Evolutionary conservation across 2,329 filamentous ascomycete genomes (phyloP).

Genomic region (Calonectria naviculata): DNA sequence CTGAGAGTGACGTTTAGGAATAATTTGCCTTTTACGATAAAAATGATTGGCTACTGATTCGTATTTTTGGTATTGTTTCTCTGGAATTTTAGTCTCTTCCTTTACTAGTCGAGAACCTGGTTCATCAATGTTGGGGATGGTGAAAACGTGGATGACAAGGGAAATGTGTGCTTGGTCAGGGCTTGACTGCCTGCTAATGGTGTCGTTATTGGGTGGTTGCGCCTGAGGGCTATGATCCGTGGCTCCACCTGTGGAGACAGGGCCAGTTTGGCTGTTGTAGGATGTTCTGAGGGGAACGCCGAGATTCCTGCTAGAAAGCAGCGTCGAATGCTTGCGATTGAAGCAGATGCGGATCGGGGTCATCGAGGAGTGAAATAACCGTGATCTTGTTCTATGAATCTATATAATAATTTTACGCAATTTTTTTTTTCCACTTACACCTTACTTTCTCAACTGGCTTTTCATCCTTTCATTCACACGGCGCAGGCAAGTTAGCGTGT

Average conservation of each 20-base stretch:
- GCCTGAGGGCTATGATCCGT: slow-evolving; percentile 6
- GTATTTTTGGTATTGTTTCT: too few species aligned
- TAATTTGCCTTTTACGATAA: too few species aligned
- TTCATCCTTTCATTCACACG: not conserved
- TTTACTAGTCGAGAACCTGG: slow-evolving; percentile 46
- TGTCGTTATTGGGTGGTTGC: slow-evolving; percentile 7
- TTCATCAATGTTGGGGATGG: not conserved
- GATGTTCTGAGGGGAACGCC: not conserved
- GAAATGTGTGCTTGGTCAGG: slow-evolving; percentile 10
- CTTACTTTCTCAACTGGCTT: not conserved
- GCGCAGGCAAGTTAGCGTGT: not conserved
- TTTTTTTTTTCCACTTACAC: not conserved
- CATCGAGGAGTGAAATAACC: too few species aligned
- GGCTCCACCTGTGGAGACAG: slow-evolving; percentile 3
- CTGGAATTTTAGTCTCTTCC: too few species aligned
- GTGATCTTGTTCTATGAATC: not conserved
- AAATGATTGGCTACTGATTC: too few species aligned
- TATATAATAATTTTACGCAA: not conserved
- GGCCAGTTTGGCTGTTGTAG: not conserved
- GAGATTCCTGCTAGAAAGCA: not conserved
- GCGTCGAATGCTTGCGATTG: not conserved
- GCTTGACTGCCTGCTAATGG: not conserved
- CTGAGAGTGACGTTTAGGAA: too few species aligned
- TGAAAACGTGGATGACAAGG: not conserved
- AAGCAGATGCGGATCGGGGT: too few species aligned